Conservation (phyloP, 352 stramenopile genomes). For the Phytophthora colocasiae region DNA sequence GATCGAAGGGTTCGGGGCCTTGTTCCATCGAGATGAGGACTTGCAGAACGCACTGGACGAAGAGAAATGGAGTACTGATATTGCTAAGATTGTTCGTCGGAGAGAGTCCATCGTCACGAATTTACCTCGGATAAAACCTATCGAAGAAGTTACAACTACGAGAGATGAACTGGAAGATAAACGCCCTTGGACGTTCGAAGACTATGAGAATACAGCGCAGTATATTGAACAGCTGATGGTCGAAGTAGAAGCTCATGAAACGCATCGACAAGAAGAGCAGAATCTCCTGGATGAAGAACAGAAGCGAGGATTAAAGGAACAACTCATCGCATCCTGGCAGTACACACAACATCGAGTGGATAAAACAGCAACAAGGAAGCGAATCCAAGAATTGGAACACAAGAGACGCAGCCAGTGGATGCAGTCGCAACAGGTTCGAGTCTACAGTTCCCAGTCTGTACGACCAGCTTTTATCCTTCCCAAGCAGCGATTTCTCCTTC, state of each 20-base stretch:
- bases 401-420: slow-evolving; percentile 49
- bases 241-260: slow-evolving; percentile 34
- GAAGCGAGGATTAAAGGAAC: slow-evolving; percentile 14
- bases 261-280: slow-evolving; percentile 7
- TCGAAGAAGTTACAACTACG: background rate
- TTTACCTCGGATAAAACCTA: slow-evolving; percentile 26
- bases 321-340: slow-evolving; percentile 43
- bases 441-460: slow-evolving; percentile 16
- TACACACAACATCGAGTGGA: slow-evolving; percentile 26
- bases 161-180: slow-evolving; percentile 6
- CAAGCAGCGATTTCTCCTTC: slow-evolving; percentile 33
- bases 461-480: slow-evolving; percentile 22
- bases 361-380: slow-evolving; percentile 5
- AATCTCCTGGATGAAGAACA: background rate
- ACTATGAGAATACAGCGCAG: slow-evolving; percentile 57
- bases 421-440: slow-evolving; percentile 42
- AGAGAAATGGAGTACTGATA: slow-evolving; percentile 53
- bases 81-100: slow-evolving; percentile 31
- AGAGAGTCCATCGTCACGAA: slow-evolving; percentile 22
- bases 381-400: slow-evolving; percentile 21
- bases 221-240: slow-evolving; percentile 62
- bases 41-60: slow-evolving; percentile 60
- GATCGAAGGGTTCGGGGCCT: slow-evolving; percentile 46
- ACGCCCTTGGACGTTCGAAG: slow-evolving; percentile 42
- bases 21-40: slow-evolving; percentile 49